Base-by-base conservation (phyloP, 225 moss, liverwort and hornwort genomes). In the Physcomitrium patens region DNA sequence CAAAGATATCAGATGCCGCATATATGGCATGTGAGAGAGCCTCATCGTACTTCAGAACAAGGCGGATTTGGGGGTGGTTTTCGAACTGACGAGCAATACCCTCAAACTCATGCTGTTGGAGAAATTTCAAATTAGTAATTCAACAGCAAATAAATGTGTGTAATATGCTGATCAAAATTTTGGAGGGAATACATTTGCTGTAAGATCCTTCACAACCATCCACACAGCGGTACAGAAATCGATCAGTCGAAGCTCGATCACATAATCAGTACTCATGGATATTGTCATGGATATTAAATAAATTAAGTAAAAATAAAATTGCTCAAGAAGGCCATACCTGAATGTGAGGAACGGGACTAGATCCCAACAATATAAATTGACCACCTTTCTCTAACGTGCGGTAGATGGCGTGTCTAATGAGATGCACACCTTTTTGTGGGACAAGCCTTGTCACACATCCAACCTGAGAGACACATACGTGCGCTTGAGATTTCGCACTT, bases 401-500 rank as follows among this genome's bases (percentile, higher is more conserved):
- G 71, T 93, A 97, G 60, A 94, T 90, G 61, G 94, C 82, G 77
- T 97, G 97, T 75, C 86, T 93, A 66, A 97, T 97, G 43, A 97
- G 79, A 83, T 91, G 91, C 69, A 97, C 94, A 52, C 97, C 97
- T 80, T 97, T 97, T 77, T 97, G 97, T 55, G 97, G 93, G 26
- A 97, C 97, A 69, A 97, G 86, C 54, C 97, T 87, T 60, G 97
- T 97, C 68, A 97, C 91, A 77, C 94, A 93, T 76, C 91, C 97
- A 77, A 97, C 97, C 97, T 97, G 85, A 49, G 56, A 16, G 60
- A 53, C 57, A 76, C 60, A 70, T 31, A 47, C 9, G n/a, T 49
- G 45, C 5, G 41, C 49, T 31, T 74, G 1, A 67, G 56, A 50
- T n/a, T 28, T 60, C 22, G 26, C 41, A 69, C 46, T 53, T 47